Base-by-base conservation (phyloP, 306 rosid genomes). In the Coriaria nepalensis region DNA sequence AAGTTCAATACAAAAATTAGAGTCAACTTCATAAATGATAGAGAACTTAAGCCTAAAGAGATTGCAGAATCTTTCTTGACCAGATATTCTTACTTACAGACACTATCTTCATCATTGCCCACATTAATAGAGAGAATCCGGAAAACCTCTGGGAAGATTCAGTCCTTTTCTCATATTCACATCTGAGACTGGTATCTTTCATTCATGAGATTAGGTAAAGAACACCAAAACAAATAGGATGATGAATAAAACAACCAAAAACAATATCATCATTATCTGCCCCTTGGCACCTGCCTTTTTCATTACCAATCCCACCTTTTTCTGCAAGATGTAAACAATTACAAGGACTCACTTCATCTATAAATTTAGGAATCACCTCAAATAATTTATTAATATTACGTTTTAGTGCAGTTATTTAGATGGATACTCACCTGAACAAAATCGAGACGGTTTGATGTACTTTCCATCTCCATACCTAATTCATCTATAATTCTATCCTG, bases 251-350 rank as follows among this genome's bases (percentile, higher is more conserved):
- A 64, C 94, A 60, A 88, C 68, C 77, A 88, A 78, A 56, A 76
- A 85, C 61, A 79, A 51, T 56, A 88, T 76, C 97, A 88, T 76
- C 93, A 78, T 74, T 10, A 76, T 33, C 81, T 92, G 96, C 41
- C 96, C 98, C 73, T 85, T 92, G 8, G 72, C 76, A 43, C 96
- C 71, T 9, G 98, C 94, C 74, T 85, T 90, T 82, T 90, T 92
- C 96, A 92, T 85, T 39, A 92, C 87, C 72, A 81, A 73, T 37
- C 79, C 94, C 55, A 92, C 93, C 57, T 76, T 92, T 82, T 85
- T 92, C 98, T 92, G 94, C 71, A 77, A 63, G 39, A 49, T 57
- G 9, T 50, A 56, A 13, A 10, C 2, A 20, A 37, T 36, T 35
- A 45, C 35, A 15, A 39, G 14, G 47, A 47, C 6, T 36, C 9